Evolutionary conservation across 768 basidiomycete species (phyloP).

Genomic region (Mycena venus): DNA sequence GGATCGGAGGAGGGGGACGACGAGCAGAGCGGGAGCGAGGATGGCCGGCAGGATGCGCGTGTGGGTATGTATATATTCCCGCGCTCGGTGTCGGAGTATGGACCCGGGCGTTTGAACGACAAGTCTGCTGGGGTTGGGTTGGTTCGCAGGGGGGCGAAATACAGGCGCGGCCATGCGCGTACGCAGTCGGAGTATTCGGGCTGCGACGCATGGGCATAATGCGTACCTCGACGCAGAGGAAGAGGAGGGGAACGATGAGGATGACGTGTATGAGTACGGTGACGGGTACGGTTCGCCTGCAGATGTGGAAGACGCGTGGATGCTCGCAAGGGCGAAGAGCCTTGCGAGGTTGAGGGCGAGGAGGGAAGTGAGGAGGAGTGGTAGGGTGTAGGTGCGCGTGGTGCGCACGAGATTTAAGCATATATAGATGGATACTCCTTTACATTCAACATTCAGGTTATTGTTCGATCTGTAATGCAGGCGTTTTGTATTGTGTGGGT

Average conservation of each 20-base stretch:
- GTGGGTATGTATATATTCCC: background rate
- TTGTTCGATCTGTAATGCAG: too few relatives aligned
- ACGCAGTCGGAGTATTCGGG: constrained; percentile 5
- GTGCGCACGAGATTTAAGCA: background rate
- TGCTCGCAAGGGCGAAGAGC: constrained; percentile 28
- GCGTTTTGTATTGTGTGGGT: too few relatives aligned
- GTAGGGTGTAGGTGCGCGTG: too few relatives aligned
- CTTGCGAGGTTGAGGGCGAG: constrained; percentile 26
- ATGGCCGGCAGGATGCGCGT: background rate
- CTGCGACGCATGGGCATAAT: background rate
- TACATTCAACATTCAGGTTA: background rate
- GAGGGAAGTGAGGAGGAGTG: constrained; percentile 26
- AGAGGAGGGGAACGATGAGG: background rate
- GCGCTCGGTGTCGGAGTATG: background rate
- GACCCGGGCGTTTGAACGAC: background rate
- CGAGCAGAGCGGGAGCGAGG: constrained; percentile 5
- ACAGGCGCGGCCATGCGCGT: background rate
- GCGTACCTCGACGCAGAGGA: too few relatives aligned
- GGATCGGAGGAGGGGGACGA: constrained; percentile 14
- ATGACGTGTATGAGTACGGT: background rate
- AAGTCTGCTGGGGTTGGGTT: background rate
- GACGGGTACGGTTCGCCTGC: constrained; percentile 17
- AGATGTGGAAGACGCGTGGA: constrained; percentile 24
- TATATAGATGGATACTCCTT: too few relatives aligned
- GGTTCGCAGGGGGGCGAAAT: background rate